Conservation (phyloP, 176 grass and related monocot species). For the Triticum urartu region DNA sequence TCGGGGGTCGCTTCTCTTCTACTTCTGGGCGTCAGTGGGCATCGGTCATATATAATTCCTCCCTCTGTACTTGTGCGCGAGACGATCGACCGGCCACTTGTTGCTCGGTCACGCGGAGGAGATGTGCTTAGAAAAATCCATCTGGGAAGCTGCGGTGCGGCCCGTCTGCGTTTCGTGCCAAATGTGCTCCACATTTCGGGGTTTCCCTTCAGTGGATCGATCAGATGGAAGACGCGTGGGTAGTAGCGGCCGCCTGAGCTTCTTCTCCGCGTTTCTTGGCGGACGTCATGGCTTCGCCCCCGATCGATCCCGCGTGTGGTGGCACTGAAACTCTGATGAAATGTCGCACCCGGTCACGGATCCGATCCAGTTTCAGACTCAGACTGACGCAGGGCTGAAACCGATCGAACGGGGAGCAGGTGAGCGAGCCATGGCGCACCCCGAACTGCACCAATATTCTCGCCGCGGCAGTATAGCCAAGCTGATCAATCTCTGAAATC, state of each 20-base stretch:
- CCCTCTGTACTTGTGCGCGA: not conserved
- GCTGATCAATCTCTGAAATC: not conserved
- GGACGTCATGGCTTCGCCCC: not conserved
- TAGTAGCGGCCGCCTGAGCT: not conserved
- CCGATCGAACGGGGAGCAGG: not conserved
- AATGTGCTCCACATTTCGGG: not conserved
- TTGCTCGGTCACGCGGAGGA: not conserved
- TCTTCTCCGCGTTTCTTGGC: not conserved
- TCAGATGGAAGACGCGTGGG: not conserved
- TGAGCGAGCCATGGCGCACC: not conserved
- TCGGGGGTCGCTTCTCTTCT: not conserved
- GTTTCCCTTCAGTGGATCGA: not conserved
- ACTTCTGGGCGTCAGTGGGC: not conserved
- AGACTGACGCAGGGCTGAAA: not conserved
- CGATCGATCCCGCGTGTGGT: not conserved
- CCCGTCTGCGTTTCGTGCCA: slow-evolving; percentile 10
- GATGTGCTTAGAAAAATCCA: not conserved
- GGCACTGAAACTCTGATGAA: slow-evolving; percentile 12
- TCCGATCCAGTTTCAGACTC: not conserved
- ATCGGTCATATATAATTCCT: slow-evolving; percentile 9
- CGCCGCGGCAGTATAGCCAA: too few relatives aligned
- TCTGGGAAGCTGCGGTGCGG: not conserved
- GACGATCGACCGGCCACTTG: not conserved
- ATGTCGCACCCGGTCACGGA: not conserved
- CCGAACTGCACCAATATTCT: not conserved